Evolutionary conservation across 1,284 basidiomycete species (phyloP).

Genomic region (Limonomyces culmigenus): DNA sequence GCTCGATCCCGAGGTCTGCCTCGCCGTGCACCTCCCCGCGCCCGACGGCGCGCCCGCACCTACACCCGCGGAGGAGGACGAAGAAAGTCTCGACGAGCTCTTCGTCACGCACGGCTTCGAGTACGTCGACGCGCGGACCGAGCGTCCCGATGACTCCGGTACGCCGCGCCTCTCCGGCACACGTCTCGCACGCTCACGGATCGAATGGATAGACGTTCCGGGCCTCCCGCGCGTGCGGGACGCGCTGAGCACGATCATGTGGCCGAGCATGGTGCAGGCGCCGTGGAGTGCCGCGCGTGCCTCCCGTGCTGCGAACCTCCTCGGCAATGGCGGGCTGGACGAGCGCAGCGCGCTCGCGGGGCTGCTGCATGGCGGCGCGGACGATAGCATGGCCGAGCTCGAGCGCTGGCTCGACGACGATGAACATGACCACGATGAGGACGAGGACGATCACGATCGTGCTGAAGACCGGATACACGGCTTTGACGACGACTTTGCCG

Average conservation of each 20-base stretch:
- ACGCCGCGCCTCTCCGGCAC: slow-evolving; percentile 6
- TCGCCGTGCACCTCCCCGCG: slow-evolving; percentile 39
- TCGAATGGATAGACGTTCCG: slow-evolving; percentile 17
- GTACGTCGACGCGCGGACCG: slow-evolving; percentile 31
- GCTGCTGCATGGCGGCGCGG: slow-evolving; percentile 13
- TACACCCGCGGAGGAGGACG: too few relatives aligned
- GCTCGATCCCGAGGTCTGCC: slow-evolving; percentile 47
- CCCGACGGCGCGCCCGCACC: slow-evolving; percentile 9
- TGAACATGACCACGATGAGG: slow-evolving; percentile 7
- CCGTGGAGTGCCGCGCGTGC: slow-evolving; percentile 14
- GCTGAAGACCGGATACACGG: slow-evolving; percentile 14
- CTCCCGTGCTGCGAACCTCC: slow-evolving; percentile 13
- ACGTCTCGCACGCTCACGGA: not conserved
- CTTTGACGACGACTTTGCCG: slow-evolving; percentile 69
- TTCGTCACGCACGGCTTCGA: slow-evolving; percentile 56
- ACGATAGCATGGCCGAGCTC: slow-evolving; percentile 37
- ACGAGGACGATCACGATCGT: slow-evolving; percentile 7
- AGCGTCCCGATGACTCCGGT: slow-evolving; percentile 5
- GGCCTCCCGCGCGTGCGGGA: slow-evolving; percentile 54
- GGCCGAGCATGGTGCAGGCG: slow-evolving; percentile 50
- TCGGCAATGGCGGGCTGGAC: slow-evolving; percentile 17
- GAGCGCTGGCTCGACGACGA: slow-evolving; percentile 45
- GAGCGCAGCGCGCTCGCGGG: slow-evolving; percentile 4
- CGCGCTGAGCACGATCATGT: slow-evolving; percentile 71
- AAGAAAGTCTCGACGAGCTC: slow-evolving; percentile 41